Evolutionary conservation across 768 basidiomycete species (phyloP).

Genomic region (Mycena latifolia): DNA sequence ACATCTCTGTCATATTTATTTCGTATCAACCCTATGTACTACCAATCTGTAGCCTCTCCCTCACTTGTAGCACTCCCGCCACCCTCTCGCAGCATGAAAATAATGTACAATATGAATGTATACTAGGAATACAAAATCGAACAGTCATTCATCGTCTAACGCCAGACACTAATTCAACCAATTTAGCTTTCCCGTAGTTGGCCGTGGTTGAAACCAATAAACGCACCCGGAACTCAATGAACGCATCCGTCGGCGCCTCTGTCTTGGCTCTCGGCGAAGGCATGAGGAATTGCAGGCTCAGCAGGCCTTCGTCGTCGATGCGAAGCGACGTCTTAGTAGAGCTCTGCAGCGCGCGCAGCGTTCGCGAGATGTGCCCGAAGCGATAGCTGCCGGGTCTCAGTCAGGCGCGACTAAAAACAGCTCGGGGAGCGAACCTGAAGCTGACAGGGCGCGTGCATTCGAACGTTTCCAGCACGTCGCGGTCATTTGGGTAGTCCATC

Average conservation of each 20-base stretch:
- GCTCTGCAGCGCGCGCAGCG: conserved; percentile 80
- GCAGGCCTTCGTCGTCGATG: conserved; percentile 84
- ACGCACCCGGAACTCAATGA: conserved; percentile 91
- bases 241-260: conserved; percentile 63
- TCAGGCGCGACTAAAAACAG: background rate
- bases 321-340: conserved; percentile 92
- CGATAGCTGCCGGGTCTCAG: conserved; percentile 74
- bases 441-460: conserved; percentile 77
- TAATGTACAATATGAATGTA: conserved; percentile 21
- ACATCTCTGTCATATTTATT: background rate
- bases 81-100: background rate
- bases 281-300: conserved; percentile 94
- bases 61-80: conserved; percentile 1
- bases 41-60: background rate
- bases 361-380: conserved; percentile 79
- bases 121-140: conserved; percentile 27
- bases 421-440: conserved; percentile 69
- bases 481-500: conserved; percentile 98
- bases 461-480: conserved; percentile 91
- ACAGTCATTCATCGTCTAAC: conserved; percentile 49
- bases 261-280: conserved; percentile 62
- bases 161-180: conserved; percentile 53
- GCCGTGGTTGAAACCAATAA: too few relatives aligned
- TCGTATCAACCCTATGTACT: background rate
- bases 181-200: background rate